Evolutionary conservation across 805 yeast genomes (phyloP).

Genomic region (Hanseniaspora thailandica): DNA sequence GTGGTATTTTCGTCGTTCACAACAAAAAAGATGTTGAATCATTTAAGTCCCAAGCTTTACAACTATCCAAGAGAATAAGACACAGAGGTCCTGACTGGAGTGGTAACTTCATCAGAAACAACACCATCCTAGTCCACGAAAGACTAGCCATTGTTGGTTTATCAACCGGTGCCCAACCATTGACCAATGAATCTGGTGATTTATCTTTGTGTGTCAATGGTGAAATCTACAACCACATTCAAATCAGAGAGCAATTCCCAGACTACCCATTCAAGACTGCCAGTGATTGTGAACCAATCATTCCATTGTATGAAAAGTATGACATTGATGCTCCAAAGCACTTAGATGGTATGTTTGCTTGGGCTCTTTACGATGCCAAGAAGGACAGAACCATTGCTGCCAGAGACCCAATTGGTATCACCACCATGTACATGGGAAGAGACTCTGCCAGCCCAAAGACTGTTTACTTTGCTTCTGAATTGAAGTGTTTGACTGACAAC

Average conservation of each 20-base stretch:
- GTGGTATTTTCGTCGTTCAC: slow-evolving; percentile 95
- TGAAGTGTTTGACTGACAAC: slow-evolving; percentile 86
- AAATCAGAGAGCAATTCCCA: slow-evolving; percentile 61
- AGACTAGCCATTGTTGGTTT: slow-evolving; percentile 95
- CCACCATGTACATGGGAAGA: slow-evolving; percentile 92
- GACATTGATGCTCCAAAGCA: slow-evolving; percentile 83
- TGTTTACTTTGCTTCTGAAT: slow-evolving; percentile 83
- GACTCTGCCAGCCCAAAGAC: slow-evolving; percentile 55
- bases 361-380: slow-evolving; percentile 74
- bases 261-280: slow-evolving; percentile 73
- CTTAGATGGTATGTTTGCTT: slow-evolving; percentile 97
- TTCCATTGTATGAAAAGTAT: slow-evolving; percentile 79
- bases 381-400: slow-evolving; percentile 88
- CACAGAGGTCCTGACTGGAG: slow-evolving; percentile 99
- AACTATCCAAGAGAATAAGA: slow-evolving; percentile 82
- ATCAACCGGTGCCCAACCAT: slow-evolving; percentile 97
- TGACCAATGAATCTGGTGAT: slow-evolving; percentile 64
- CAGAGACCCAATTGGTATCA: slow-evolving; percentile 96
- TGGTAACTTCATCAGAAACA: slow-evolving; percentile 71
- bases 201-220: slow-evolving; percentile 83
- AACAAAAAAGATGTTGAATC: slow-evolving; percentile 65
- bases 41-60: slow-evolving; percentile 80
- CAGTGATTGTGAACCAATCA: slow-evolving; percentile 95
- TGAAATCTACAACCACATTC: slow-evolving; percentile 94
- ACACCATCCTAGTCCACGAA: slow-evolving; percentile 82